Evolutionary conservation across 2,329 filamentous ascomycete species (phyloP), one percentile per base, ranked within the genome.

Genomic region (Cladosporium cucumerinum): DNA sequence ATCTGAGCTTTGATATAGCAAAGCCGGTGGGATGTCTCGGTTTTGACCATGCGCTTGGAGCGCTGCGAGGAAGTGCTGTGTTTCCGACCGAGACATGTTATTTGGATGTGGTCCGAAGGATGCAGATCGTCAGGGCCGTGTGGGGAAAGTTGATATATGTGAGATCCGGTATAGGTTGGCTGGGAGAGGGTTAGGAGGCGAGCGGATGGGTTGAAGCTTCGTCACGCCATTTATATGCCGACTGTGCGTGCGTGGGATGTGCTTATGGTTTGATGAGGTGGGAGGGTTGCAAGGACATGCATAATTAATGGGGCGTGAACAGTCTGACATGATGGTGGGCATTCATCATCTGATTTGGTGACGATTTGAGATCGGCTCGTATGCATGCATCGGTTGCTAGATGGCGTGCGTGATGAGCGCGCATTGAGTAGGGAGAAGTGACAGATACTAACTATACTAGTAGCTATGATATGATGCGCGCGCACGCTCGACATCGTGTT

Each of bases 111-210:
- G 55, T 3, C 12, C 39, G 55, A 16, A 43, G 23, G 34, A 58
- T 46, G 55, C 55, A 28, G 55, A 58, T 58, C 55, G 55, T 58
- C 55, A 58, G 55, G 55, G 55, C 46, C 39, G n/a, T 58, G 26
- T 58, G 30, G 54, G 54, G 55, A 36, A 26, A 30, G 26, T 11
- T 2, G 34, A 1, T 58, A 58, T 58, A 58, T 58, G 36, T 58
- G 55, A 46, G 36, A 25, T 46, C 2, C 34, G 32, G 18, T 58
- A 58, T 58, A 36, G 34, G 55, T 36, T 58, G 39, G 32, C 55
- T 32, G 51, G 51, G 18, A 54, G 39, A 21, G 18, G 2, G 28
- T 54, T n/a, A 12, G n/a, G 28, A 30, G 51, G 18, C 18, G 51
- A 28, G 25, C 26, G 5, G 6, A 8, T n/a, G 26, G 18, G 18